Conservation (phyloP, 2,329 filamentous ascomycete genomes). For the Diaporthe sp. region DNA sequence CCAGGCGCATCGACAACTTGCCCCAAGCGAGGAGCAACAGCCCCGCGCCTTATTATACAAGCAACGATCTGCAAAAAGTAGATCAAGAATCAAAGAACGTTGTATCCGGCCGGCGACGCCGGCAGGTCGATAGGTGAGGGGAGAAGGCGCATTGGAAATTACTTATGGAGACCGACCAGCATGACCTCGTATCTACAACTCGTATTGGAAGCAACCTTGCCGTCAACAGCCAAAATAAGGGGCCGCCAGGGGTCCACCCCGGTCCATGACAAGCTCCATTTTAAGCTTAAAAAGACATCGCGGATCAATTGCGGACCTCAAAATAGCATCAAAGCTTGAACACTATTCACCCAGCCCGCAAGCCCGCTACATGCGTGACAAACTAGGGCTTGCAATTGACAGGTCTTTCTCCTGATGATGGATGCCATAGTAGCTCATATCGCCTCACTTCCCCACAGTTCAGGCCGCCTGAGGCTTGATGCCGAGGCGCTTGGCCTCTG, state of each 20-base stretch:
- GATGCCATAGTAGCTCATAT: background rate
- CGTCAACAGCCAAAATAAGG: background rate
- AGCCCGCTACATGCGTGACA: background rate
- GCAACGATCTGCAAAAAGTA: background rate
- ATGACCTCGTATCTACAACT: slow-evolving; percentile 8
- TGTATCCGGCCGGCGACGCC: background rate
- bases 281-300: slow-evolving; percentile 27
- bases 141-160: slow-evolving; percentile 15
- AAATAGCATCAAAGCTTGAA: slow-evolving; percentile 20
- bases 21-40: background rate
- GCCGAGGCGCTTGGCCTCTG: slow-evolving; percentile 56
- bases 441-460: background rate
- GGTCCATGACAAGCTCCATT: slow-evolving; percentile 23
- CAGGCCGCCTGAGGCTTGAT: slow-evolving; percentile 48
- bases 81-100: slow-evolving; percentile 14
- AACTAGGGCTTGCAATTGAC: background rate
- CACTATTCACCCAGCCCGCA: background rate
- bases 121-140: background rate
- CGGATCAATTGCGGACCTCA: slow-evolving; percentile 27
- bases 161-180: slow-evolving; percentile 14
- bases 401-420: slow-evolving; percentile 39
- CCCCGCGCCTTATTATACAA: background rate
- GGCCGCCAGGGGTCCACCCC: background rate
- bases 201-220: slow-evolving; percentile 9
- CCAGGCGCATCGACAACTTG: background rate